Conservation (phyloP, 2,329 filamentous ascomycete genomes). For the Didymella pinodella region DNA sequence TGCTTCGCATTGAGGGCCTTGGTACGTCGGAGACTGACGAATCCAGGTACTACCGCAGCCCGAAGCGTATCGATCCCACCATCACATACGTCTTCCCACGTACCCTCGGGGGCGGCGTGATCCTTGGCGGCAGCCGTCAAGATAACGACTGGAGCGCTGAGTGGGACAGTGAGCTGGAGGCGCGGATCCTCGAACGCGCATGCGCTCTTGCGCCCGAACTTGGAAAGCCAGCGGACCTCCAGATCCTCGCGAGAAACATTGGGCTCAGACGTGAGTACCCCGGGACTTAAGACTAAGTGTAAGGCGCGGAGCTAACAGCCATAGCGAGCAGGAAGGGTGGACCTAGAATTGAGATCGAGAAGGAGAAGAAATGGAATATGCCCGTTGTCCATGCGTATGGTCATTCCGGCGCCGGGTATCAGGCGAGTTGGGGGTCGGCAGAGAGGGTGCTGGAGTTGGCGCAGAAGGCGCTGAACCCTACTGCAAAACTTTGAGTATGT, state of each 20-base stretch:
- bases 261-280: slow-evolving; percentile 70
- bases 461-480: slow-evolving; percentile 34
- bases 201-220: slow-evolving; percentile 72
- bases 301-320: not conserved
- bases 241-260: slow-evolving; percentile 81
- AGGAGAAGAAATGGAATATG: slow-evolving; percentile 62
- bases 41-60: slow-evolving; percentile 50
- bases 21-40: slow-evolving; percentile 10
- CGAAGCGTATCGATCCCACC: slow-evolving; percentile 53
- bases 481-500: slow-evolving; percentile 35
- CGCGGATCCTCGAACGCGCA: slow-evolving; percentile 81
- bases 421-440: slow-evolving; percentile 57
- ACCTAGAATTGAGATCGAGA: slow-evolving; percentile 74
- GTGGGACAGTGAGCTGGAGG: slow-evolving; percentile 77
- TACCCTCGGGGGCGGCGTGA: slow-evolving; percentile 74
- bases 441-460: slow-evolving; percentile 53
- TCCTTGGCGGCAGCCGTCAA: slow-evolving; percentile 84
- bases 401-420: slow-evolving; percentile 79
- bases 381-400: slow-evolving; percentile 80
- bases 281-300: not conserved
- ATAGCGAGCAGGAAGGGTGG: slow-evolving; percentile 72
- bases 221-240: slow-evolving; percentile 72
- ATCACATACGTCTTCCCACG: slow-evolving; percentile 58
- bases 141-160: slow-evolving; percentile 80
- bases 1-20: not conserved